Conservation (phyloP, 768 basidiomycete species). For the Tremella fuciformis region DNA sequence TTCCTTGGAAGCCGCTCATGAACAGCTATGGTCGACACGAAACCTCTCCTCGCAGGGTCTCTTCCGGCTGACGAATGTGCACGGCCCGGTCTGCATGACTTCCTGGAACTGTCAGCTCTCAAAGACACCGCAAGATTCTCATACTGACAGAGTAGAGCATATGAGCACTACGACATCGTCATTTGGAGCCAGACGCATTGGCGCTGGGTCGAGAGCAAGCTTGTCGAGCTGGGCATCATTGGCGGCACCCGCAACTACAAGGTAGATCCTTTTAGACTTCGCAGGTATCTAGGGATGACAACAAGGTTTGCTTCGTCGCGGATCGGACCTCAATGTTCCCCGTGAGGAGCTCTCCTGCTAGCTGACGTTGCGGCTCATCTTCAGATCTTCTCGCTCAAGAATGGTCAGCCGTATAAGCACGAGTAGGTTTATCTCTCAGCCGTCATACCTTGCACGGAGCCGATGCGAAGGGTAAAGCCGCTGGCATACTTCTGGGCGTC, state of each 20-base stretch:
- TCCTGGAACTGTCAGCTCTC: constrained; percentile 60
- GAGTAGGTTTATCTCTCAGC: constrained; percentile 53
- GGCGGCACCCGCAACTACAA: constrained; percentile 66
- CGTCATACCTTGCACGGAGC: no score
- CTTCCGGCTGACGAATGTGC: constrained; percentile 78
- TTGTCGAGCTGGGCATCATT: constrained; percentile 80
- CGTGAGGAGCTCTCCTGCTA: constrained; percentile 40
- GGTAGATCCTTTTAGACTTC: neutral
- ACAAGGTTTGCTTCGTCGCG: constrained; percentile 61
- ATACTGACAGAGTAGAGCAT: constrained; percentile 53
- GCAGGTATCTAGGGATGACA: neutral
- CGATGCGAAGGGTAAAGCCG: constrained; percentile 40
- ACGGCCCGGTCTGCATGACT: constrained; percentile 76
- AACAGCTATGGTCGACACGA: constrained; percentile 78
- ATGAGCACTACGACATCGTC: constrained; percentile 82
- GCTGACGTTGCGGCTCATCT: neutral
- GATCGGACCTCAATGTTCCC: constrained; percentile 89
- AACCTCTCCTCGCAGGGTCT: constrained; percentile 75
- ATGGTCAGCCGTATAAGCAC: constrained; percentile 73
- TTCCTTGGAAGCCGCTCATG: neutral
- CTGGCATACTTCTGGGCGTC: constrained; percentile 74
- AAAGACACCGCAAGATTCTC: neutral
- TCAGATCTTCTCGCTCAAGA: constrained; percentile 65
- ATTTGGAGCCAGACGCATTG: constrained; percentile 81
- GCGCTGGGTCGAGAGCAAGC: constrained; percentile 84